Evolutionary conservation across 2,329 filamentous ascomycete species (phyloP), one percentile per base, ranked within the genome.

Genomic region (Ophiobolus disseminans): DNA sequence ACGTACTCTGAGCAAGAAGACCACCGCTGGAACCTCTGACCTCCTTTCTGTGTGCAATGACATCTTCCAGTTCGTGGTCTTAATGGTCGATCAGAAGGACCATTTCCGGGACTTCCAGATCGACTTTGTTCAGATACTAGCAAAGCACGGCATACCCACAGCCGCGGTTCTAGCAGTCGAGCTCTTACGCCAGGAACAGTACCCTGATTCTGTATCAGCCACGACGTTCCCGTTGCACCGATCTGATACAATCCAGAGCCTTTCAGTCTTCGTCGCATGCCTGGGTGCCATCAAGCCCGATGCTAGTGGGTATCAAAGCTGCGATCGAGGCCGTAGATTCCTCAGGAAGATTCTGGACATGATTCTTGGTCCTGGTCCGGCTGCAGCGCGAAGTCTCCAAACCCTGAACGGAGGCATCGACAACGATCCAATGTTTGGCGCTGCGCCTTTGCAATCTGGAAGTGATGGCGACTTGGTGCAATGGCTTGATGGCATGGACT

Each of bases 1-100:
- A 46, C 75, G 84, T 13, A 75, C 86, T 0, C 67, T 86, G 7
- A 73, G 81, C 17, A 82, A 80, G 14, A 71, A 73, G 34, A 62
- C 67, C 3, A 65, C 66, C 13, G 47, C 69, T 1, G 65, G 66
- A 17, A 30, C 13, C 6, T 19, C 42, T 7, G 53, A 48, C 14
- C 58, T 78, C 1, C 68, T 78, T 3, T 64, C 66, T 1, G 65
- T 74, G 2, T 70, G 73, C 5, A 60, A 63, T 31, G 64, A 72
- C 11, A 73, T 77, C 41, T 69, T 79, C 22, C 65, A 58, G 5
- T 53, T 75, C 10, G 66, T 76, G 0, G 53, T 77, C 6, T 53
- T 70, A 5, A 58, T 74, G 13, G 65, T 73, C 13, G 72, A 73
- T 9, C 64, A 73, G 48, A 65, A 72, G 42, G 74, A 76, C 42